Conservation (phyloP, 768 basidiomycete species). For the Calvatia gigantea region DNA sequence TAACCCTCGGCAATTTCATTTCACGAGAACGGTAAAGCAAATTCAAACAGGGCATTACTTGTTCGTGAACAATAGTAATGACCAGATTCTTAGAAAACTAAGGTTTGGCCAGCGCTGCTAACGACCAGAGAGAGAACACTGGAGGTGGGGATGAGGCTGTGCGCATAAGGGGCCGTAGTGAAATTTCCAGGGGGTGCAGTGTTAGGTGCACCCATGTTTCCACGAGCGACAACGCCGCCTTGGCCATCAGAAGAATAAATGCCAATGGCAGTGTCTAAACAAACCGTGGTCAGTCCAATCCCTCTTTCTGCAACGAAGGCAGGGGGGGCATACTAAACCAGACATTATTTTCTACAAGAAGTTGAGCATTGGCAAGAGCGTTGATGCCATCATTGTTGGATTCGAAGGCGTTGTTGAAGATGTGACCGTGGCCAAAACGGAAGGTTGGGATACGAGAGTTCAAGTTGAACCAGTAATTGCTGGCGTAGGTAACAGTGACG, state of each 20-base stretch:
- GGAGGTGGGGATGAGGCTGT: slow-evolving; percentile 19
- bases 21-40: neutral
- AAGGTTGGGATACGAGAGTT: slow-evolving; percentile 44
- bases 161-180: slow-evolving; percentile 24
- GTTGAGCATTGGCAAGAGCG: slow-evolving; percentile 41
- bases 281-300: slow-evolving; percentile 2
- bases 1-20: neutral
- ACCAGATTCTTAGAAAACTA: slow-evolving; percentile 19
- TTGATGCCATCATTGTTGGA: slow-evolving; percentile 42
- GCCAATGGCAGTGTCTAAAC: slow-evolving; percentile 28
- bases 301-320: neutral
- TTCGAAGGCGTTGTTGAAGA: slow-evolving; percentile 43
- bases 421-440: slow-evolving; percentile 43
- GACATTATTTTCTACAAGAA: slow-evolving; percentile 45
- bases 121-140: slow-evolving; percentile 24
- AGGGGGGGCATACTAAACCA: slow-evolving; percentile 36
- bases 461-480: slow-evolving; percentile 39
- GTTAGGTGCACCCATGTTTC: slow-evolving; percentile 25
- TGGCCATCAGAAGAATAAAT: slow-evolving; percentile 36
- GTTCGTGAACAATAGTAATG: slow-evolving; percentile 12
- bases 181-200: slow-evolving; percentile 27
- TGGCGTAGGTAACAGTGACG: slow-evolving; percentile 40
- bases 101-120: slow-evolving; percentile 24
- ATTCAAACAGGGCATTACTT: neutral
- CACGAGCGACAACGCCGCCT: slow-evolving; percentile 38